Conservation (phyloP, 148 eudicot species). For the Persicaria maculosa region DNA sequence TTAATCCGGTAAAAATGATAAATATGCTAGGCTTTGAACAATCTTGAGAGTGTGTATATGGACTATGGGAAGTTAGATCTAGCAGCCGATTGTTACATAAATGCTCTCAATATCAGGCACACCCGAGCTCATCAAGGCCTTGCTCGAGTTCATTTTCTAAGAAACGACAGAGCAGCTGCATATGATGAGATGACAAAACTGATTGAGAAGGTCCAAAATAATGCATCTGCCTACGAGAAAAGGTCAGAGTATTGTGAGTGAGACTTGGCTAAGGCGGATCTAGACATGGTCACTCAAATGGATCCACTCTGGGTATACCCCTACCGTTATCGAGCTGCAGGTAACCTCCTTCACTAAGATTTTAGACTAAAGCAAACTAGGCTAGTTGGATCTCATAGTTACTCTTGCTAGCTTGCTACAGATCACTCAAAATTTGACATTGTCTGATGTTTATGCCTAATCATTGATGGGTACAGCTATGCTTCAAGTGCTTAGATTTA, state of each 20-base stretch:
- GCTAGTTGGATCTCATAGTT: not conserved
- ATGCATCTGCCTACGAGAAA: conserved; percentile 96
- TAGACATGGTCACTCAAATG: conserved; percentile 72
- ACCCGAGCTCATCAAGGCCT: too few species aligned
- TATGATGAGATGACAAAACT: conserved; percentile 88
- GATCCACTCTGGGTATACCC: conserved; percentile 96
- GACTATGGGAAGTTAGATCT: too few species aligned
- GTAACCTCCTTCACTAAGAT: conserved; percentile 24
- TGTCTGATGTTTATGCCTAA: conserved; percentile 1
- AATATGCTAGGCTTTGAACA: too few species aligned
- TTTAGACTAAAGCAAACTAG: not conserved
- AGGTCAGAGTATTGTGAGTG: conserved; percentile 97
- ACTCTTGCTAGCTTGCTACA: not conserved
- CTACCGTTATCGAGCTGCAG: conserved; percentile 96
- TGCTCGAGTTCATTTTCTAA: conserved; percentile 77
- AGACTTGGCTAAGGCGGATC: conserved; percentile 78
- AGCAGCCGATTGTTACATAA: too few species aligned
- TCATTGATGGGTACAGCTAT: conserved; percentile 3
- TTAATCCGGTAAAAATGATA: too few species aligned
- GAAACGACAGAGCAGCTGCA: conserved; percentile 63
- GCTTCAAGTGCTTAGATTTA: not conserved
- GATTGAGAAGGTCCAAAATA: conserved; percentile 77
- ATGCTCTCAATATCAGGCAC: too few species aligned
- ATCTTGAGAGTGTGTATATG: too few species aligned
- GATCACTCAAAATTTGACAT: conserved; percentile 4